These are phyloP conservation scores for Craspedostauros australis DNA, from an alignment of 108 stramenopile genomes.

Conservation along the genomic window DNA sequence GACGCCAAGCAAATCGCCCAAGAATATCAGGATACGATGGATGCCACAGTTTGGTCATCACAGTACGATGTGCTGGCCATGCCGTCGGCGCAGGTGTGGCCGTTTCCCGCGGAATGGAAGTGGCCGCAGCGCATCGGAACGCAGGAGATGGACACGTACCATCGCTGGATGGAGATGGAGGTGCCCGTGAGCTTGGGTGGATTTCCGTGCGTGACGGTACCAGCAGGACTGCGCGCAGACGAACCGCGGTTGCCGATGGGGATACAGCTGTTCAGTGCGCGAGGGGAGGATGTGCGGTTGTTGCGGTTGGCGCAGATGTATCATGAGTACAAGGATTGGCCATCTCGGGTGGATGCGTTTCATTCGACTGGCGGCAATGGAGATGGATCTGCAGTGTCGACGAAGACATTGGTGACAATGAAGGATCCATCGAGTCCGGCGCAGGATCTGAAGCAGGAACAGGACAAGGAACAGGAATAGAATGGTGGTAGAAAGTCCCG, in stretches of 20 bases:
- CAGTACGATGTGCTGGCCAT: conserved; percentile 37
- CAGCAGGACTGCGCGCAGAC: conserved; percentile 21
- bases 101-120: conserved; percentile 32
- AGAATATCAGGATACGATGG: not conserved
- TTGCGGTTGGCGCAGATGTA: conserved; percentile 20
- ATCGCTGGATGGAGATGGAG: conserved; percentile 55
- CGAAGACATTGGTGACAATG: too few relatives aligned
- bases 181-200: conserved; percentile 42
- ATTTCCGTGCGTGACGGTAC: conserved; percentile 43
- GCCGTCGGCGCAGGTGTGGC: conserved; percentile 43
- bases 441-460: too few relatives aligned
- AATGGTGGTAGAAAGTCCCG: too few relatives aligned
- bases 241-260: conserved; percentile 29
- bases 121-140: conserved; percentile 33
- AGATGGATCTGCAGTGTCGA: too few relatives aligned
- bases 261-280: conserved; percentile 27
- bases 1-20: conserved; percentile 7
- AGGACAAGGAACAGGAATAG: too few relatives aligned
- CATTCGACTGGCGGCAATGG: too few relatives aligned
- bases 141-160: conserved; percentile 40
- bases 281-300: conserved; percentile 15
- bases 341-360: too few relatives aligned
- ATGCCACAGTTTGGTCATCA: too few relatives aligned
- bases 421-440: too few relatives aligned
- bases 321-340: conserved; percentile 10